Base-by-base conservation (phyloP, 2,329 filamentous ascomycete genomes). In the Pseudopyrenochaeta lycopersici region DNA sequence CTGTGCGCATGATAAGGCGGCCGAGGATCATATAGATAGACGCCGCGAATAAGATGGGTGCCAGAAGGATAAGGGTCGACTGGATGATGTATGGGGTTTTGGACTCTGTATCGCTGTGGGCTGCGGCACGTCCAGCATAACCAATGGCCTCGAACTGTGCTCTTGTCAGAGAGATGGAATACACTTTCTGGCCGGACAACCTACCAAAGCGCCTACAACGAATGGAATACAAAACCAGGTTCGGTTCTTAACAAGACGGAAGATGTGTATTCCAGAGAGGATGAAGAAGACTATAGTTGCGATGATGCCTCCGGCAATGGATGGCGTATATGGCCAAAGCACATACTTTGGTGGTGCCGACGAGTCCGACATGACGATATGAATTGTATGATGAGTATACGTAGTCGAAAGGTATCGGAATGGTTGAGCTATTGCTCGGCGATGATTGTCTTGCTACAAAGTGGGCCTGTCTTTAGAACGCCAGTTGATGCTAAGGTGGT, bases 221-320 rank as follows among this genome's bases (percentile, higher is more conserved):
- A 84, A 78, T 0, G 80, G 76, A 3, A 79, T 74, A 47, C 83
- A 84, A 60, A 83, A 86, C 78, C 81, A 84, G 10, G 77, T 78
- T 30, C 76, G 71, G 2, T 76, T 76, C 21, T 71, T 77, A 17
- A 76, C 62, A 15, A 84, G 73, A 18, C 78, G 77, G 52, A 72
- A 81, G 0, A 63, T 52, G 53, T 85, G 83, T 1, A 72, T 58
- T 1, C 63, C 43, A 1, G 82, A 81, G 5, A 78, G 63, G 5
- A 77, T 41, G 17, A 67, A 53, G 63, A 86, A 86, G 7, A 86
- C 66, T n/a, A 79, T 56, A 12, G 75, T 67, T 46, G 82, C 82
- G 11, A 83, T 74, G 15, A 78, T 67, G 2, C 82, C 84, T 0
- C 77, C 81, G 0, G 76, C 68, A 0, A 84, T 49, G 0, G 79